phyloP scores from a whole-genome alignment of 2,329 filamentous ascomycete species.

The Teratosphaeria epicoccoides region DNA sequence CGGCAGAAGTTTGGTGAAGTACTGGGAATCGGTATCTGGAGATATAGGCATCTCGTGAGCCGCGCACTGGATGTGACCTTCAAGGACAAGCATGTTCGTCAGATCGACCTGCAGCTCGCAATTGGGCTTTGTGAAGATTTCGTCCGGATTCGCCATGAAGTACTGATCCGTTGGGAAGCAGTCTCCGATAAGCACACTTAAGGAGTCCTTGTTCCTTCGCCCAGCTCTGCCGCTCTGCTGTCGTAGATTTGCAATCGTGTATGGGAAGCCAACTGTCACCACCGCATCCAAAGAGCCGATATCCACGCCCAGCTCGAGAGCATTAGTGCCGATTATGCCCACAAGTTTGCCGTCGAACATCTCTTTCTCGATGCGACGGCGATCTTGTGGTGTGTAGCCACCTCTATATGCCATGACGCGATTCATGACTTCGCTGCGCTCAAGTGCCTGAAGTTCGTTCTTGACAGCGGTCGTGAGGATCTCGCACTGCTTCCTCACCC shows the following conservation, averaged over 20 bases:
- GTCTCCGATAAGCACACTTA: conserved; percentile 83
- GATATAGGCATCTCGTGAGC: conserved; percentile 89
- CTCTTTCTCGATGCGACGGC: conserved; percentile 77
- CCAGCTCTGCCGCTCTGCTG: conserved; percentile 93
- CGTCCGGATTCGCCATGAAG: conserved; percentile 93
- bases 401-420: conserved; percentile 93
- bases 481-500: conserved; percentile 81
- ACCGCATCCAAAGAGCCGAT: conserved; percentile 92
- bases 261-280: conserved; percentile 86
- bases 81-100: conserved; percentile 79
- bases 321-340: conserved; percentile 87
- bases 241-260: conserved; percentile 85
- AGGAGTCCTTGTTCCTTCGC: conserved; percentile 80
- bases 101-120: conserved; percentile 82
- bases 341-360: conserved; percentile 95
- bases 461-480: conserved; percentile 70
- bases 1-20: conserved; percentile 66
- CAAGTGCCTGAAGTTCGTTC: conserved; percentile 61
- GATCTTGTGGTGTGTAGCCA: conserved; percentile 85
- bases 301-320: conserved; percentile 86
- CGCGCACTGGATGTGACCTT: conserved; percentile 91
- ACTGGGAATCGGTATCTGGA: conserved; percentile 61
- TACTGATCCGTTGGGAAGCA: conserved; percentile 85
- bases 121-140: conserved; percentile 86
- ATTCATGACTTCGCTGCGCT: conserved; percentile 61